These are phyloP conservation scores for Botrytis hyacinthi DNA, from an alignment of 2,329 filamentous ascomycete genomes.

Conservation along the genomic window DNA sequence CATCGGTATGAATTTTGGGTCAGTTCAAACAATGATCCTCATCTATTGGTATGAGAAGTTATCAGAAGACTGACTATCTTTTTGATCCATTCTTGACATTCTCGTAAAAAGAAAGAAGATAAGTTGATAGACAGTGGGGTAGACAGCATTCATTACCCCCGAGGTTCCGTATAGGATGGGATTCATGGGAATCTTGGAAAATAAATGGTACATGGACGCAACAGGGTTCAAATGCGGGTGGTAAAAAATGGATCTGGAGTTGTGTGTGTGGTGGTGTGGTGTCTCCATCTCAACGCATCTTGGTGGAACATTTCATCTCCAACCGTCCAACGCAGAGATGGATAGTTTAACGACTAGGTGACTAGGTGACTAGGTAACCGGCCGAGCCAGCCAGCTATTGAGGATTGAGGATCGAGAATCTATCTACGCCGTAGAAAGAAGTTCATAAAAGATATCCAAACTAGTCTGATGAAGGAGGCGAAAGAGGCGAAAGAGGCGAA, in stretches of 20 bases:
- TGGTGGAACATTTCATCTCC: neutral
- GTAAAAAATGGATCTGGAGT: constrained; percentile 6
- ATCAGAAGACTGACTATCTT: constrained; percentile 2
- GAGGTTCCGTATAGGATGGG: neutral
- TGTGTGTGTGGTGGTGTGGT: neutral
- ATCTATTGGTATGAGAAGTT: neutral
- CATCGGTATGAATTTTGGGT: neutral
- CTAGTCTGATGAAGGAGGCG: neutral
- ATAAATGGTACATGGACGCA: neutral
- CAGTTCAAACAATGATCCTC: neutral
- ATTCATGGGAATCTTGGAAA: constrained; percentile 9
- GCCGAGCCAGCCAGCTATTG: neutral
- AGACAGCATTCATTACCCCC: neutral
- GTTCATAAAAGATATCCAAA: neutral
- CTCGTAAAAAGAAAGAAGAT: neutral
- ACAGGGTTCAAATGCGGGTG: neutral
- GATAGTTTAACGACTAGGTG: neutral
- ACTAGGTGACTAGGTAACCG: neutral
- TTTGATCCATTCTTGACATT: too few relatives aligned
- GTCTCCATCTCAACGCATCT: constrained; percentile 3
- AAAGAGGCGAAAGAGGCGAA: neutral
- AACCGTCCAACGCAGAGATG: constrained; percentile 7
- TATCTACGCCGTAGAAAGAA: neutral
- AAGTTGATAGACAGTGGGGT: constrained; percentile 11
- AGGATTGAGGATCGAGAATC: neutral